A percentile compares a stretch with the other conserved stretches of the same genome.
phyloP scores from a whole-genome alignment of 768 basidiomycete species.

The Epithele typhae region DNA sequence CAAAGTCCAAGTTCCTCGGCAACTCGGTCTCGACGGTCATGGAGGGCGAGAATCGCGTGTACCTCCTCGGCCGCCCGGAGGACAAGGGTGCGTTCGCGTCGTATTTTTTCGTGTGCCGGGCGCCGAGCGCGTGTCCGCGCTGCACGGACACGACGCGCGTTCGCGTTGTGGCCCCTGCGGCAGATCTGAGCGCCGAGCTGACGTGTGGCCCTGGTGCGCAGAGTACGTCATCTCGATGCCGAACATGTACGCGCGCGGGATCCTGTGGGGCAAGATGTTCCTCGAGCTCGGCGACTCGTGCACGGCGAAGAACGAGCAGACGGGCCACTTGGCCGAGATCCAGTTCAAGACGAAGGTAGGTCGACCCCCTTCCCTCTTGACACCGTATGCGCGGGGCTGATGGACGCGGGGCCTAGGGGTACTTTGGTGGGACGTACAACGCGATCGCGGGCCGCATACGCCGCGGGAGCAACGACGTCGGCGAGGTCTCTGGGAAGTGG shows the following conservation, averaged over 20 bases:
- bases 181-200: too few species aligned
- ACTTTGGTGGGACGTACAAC: slow-evolving; percentile 97
- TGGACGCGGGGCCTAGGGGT: slow-evolving; percentile 71
- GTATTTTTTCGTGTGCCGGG: too few species aligned
- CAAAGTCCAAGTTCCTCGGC: slow-evolving; percentile 94
- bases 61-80: slow-evolving; percentile 74
- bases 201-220: too few species aligned
- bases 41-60: slow-evolving; percentile 93
- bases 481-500: slow-evolving; percentile 91
- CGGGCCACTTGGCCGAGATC: slow-evolving; percentile 70
- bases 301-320: slow-evolving; percentile 76
- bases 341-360: slow-evolving; percentile 97
- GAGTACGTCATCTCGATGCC: slow-evolving; percentile 94
- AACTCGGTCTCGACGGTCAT: slow-evolving; percentile 95
- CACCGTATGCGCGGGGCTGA: too few species aligned
- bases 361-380: too few species aligned
- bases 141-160: too few species aligned
- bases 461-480: slow-evolving; percentile 57
- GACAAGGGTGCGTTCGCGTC: slow-evolving; percentile 69
- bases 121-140: too few species aligned
- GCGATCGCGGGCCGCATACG: slow-evolving; percentile 79
- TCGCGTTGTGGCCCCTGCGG: too few species aligned
- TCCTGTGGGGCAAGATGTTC: slow-evolving; percentile 91
- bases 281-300: slow-evolving; percentile 92
- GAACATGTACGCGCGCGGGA: slow-evolving; percentile 92